These are phyloP conservation scores for Gaertneriomyces sp. DNA, from an alignment of 192 early-diverging fungal genomes.

Conservation along the genomic window DNA sequence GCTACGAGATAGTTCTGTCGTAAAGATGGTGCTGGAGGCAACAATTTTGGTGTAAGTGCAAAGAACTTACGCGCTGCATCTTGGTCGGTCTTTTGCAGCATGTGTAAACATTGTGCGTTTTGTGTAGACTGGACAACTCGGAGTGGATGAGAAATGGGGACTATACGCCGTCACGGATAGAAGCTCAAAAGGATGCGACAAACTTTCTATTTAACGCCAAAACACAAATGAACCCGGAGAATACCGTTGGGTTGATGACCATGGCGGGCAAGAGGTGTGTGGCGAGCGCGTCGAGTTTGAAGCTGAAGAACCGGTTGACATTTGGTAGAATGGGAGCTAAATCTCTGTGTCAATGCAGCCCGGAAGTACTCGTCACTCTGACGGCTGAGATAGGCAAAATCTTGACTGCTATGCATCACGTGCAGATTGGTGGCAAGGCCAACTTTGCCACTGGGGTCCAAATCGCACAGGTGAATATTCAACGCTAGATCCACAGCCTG, in stretches of 20 bases:
- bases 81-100: background rate
- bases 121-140: slow-evolving; percentile 78
- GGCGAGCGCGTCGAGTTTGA: background rate
- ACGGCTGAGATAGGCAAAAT: slow-evolving; percentile 89
- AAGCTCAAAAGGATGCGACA: slow-evolving; percentile 91
- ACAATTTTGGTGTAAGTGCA: slow-evolving; percentile 77
- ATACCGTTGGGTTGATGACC: slow-evolving; percentile 91
- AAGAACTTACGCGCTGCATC: background rate
- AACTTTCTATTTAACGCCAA: slow-evolving; percentile 88
- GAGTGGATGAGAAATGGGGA: slow-evolving; percentile 99
- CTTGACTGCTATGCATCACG: slow-evolving; percentile 77
- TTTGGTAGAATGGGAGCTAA: background rate
- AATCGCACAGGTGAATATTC: slow-evolving; percentile 79
- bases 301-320: background rate
- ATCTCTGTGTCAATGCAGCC: slow-evolving; percentile 47
- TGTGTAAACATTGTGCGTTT: background rate
- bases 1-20: background rate
- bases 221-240: slow-evolving; percentile 89
- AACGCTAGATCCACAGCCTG: background rate
- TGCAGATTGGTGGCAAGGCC: slow-evolving; percentile 66
- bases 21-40: slow-evolving; percentile 84
- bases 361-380: slow-evolving; percentile 88
- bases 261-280: slow-evolving; percentile 84
- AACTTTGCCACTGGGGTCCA: slow-evolving; percentile 85
- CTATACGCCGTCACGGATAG: slow-evolving; percentile 88